phyloP scores from a whole-genome alignment of 257 asterid species.

The Plantago ovata region DNA sequence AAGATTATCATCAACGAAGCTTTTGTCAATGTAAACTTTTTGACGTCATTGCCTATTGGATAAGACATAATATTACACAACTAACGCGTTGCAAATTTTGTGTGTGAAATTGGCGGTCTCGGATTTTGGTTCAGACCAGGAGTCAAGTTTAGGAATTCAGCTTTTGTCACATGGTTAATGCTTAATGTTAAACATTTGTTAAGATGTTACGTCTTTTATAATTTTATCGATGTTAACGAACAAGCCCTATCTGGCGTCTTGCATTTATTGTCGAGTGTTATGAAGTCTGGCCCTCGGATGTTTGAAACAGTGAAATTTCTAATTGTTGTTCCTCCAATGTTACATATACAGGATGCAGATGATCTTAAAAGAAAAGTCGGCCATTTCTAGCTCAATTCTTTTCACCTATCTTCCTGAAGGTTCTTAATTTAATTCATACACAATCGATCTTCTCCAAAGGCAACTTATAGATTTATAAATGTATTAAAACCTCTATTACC shows the following conservation, averaged over 20 bases:
- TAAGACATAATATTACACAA: conserved; percentile 4
- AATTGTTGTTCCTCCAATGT: not conserved
- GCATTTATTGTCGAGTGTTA: too few relatives aligned
- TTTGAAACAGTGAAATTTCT: too few relatives aligned
- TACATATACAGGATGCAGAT: conserved; percentile 59
- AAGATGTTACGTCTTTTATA: too few relatives aligned
- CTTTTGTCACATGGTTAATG: too few relatives aligned
- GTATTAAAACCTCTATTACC: conserved; percentile 5
- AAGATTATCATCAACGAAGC: too few relatives aligned
- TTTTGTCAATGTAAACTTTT: too few relatives aligned
- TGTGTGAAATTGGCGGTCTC: not conserved
- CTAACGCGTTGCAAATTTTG: not conserved
- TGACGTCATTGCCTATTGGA: conserved; percentile 3
- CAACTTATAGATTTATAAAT: conserved; percentile 18
- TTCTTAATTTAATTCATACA: conserved; percentile 24
- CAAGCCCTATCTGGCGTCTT: too few relatives aligned
- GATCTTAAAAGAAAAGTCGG: conserved; percentile 65
- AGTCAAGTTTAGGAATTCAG: too few relatives aligned
- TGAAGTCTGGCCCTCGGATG: too few relatives aligned
- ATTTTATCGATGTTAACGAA: too few relatives aligned
- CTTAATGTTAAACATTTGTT: too few relatives aligned
- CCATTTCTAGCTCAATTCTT: conserved; percentile 84
- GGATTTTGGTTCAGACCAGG: too few relatives aligned
- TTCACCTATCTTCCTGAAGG: conserved; percentile 93
- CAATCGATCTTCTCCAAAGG: conserved; percentile 17